Base-by-base conservation (phyloP, 2,329 filamentous ascomycete genomes). In the Lecanicillium sp. region DNA sequence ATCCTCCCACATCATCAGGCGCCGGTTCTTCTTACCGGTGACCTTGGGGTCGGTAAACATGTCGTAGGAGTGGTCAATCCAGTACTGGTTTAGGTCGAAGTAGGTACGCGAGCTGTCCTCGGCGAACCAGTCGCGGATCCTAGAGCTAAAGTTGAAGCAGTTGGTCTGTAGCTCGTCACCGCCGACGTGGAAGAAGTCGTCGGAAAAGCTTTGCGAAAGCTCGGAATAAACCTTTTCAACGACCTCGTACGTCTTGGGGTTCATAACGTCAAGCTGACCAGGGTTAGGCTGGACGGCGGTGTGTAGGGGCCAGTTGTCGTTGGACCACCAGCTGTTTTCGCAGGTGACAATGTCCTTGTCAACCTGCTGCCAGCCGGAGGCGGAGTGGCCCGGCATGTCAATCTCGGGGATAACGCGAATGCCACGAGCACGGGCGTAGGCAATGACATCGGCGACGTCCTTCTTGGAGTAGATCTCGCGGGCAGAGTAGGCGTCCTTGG, bases 371-470 rank as follows among this genome's bases (percentile, higher is more conserved):
- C 71, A 76, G 22, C 72, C 72, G 1, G 70, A 65, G 22, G 64
- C 61, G 6, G 71, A 67, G 51, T 79, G 75, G 33, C 73, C 71
- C 6, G 75, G 75, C 71, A 78, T 78, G 51, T 79, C 75, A 30
- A 78, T 67, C 48, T 79, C 75, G 14, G 75, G 71, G 25, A 78
- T 62, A 39, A 79, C 62, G 39, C 75, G 71, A n/a, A 79, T 63
- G 40, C 68, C 75, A 14, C 73, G 73, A 25, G 67, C 65, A 28
- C 67, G 60, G 13, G 68, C 71, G 45, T 74, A 75, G 11, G 52
- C 50, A 36, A 75, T 62, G 35, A 75, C 54, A 3, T 56, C 55
- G 14, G 53, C 58, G 33, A 75, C 52, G 41, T 64, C 59, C 1
- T 50, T 46, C 2, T 66, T 59, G 3, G 63, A 62, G 51, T 67